Conservation (phyloP, 768 basidiomycete species). For the Trametes maxima region DNA sequence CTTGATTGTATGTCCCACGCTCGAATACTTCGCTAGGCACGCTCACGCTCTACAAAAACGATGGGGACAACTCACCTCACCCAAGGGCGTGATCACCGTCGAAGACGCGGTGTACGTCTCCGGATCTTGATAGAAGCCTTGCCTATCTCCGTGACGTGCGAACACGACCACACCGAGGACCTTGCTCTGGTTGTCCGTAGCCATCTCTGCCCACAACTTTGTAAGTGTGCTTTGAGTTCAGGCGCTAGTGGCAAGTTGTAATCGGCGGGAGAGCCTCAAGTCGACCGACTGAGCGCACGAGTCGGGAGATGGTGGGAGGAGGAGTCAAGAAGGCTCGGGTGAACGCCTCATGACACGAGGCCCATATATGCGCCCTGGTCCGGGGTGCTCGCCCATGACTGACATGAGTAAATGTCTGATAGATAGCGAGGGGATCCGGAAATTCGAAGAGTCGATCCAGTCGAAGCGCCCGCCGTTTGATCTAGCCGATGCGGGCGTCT, state of each 20-base stretch:
- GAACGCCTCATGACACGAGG: not conserved
- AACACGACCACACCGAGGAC: conserved; percentile 31
- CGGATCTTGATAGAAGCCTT: conserved; percentile 67
- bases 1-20: no score
- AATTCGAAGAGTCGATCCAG: no score
- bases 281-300: not conserved
- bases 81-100: conserved; percentile 68
- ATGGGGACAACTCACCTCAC: conserved; percentile 47
- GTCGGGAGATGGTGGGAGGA: not conserved
- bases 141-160: conserved; percentile 32
- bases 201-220: not conserved
- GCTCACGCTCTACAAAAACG: not conserved
- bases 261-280: not conserved
- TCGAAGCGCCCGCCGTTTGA: no score
- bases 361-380: not conserved
- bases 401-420: no score
- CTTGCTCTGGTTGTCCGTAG: conserved; percentile 15
- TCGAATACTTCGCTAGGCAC: not conserved
- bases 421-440: no score
- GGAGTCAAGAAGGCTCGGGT: conserved; percentile 9
- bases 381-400: not conserved
- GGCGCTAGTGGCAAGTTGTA: not conserved
- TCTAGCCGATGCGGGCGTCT: not conserved
- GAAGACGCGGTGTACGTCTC: conserved; percentile 55
- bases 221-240: not conserved